Percentiles rank a stretch among this genome's conserved stretches.
Conservation (phyloP, 768 basidiomycete species). For the Gymnopilus junonius region DNA sequence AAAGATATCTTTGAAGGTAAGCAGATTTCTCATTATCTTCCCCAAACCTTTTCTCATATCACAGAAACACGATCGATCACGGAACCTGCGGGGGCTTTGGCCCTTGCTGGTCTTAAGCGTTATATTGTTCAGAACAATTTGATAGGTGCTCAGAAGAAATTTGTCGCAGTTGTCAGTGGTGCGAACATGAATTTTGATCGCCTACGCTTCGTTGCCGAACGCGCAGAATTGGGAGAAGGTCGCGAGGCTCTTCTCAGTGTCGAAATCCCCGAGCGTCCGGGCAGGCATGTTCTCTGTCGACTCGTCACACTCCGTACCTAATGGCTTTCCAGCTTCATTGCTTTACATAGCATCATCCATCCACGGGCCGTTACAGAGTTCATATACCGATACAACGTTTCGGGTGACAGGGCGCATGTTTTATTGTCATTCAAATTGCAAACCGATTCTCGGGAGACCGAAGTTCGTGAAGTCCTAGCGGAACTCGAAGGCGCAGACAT, state of each 20-base stretch:
- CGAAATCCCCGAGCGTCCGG: slow-evolving; percentile 92
- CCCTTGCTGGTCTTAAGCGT: slow-evolving; percentile 89
- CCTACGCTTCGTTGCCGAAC: slow-evolving; percentile 96
- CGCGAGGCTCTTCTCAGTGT: slow-evolving; percentile 92
- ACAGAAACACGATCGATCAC: slow-evolving; percentile 94
- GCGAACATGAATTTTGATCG: slow-evolving; percentile 99
- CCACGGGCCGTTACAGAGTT: slow-evolving; percentile 96
- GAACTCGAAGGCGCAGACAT: slow-evolving; percentile 72
- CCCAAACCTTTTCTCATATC: background rate
- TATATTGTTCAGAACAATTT: slow-evolving; percentile 84
- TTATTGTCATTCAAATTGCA: slow-evolving; percentile 90
- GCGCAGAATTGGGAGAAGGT: slow-evolving; percentile 96
- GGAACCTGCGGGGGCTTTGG: slow-evolving; percentile 94
- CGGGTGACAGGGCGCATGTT: slow-evolving; percentile 76
- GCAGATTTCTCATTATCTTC: slow-evolving; percentile 11
- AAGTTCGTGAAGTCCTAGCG: slow-evolving; percentile 66
- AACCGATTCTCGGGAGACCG: slow-evolving; percentile 56
- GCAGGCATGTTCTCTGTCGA: slow-evolving; percentile 60
- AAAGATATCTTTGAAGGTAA: slow-evolving; percentile 98
- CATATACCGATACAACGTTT: slow-evolving; percentile 84
- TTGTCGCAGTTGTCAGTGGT: slow-evolving; percentile 92
- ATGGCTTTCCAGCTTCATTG: slow-evolving; percentile 68
- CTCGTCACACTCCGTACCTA: background rate
- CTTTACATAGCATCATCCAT: slow-evolving; percentile 84
- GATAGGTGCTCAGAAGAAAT: slow-evolving; percentile 81